Conservation (phyloP, 805 yeast species). For the Saccharomycopsis guyanensis region DNA sequence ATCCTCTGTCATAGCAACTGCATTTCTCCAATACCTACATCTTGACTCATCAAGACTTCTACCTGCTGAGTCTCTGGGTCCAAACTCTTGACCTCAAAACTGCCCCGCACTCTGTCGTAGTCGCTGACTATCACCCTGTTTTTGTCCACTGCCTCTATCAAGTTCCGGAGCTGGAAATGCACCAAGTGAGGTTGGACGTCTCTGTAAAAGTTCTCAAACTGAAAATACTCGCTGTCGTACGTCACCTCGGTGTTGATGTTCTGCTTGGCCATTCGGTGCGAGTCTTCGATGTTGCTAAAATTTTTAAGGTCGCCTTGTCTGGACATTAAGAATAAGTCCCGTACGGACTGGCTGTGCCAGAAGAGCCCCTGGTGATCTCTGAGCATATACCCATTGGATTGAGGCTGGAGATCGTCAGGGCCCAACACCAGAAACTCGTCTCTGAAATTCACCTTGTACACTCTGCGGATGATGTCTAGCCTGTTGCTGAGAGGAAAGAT, state of each 20-base stretch:
- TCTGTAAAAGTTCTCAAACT: slow-evolving; percentile 31
- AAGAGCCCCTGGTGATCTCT: slow-evolving; percentile 28
- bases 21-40: slow-evolving; percentile 23
- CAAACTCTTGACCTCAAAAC: slow-evolving; percentile 23
- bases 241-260: slow-evolving; percentile 1
- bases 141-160: slow-evolving; percentile 27
- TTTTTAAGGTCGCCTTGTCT: slow-evolving; percentile 24
- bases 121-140: slow-evolving; percentile 12
- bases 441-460: not conserved
- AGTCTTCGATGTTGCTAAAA: slow-evolving; percentile 24
- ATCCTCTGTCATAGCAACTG: no score
- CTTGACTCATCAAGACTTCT: slow-evolving; percentile 30
- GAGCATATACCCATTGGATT: not conserved
- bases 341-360: slow-evolving; percentile 25
- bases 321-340: slow-evolving; percentile 23
- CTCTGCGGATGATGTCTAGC: not conserved
- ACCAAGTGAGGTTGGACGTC: slow-evolving; percentile 41
- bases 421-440: not conserved
- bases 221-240: slow-evolving; percentile 2
- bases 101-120: not conserved
- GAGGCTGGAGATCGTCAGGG: not conserved
- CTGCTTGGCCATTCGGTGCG: slow-evolving; percentile 22
- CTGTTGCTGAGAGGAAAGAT: not conserved
- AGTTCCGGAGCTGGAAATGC: slow-evolving; percentile 51
- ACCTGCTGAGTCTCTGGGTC: slow-evolving; percentile 27